Base-by-base conservation (phyloP, 805 yeast genomes). In the Saturnispora silvae region DNA sequence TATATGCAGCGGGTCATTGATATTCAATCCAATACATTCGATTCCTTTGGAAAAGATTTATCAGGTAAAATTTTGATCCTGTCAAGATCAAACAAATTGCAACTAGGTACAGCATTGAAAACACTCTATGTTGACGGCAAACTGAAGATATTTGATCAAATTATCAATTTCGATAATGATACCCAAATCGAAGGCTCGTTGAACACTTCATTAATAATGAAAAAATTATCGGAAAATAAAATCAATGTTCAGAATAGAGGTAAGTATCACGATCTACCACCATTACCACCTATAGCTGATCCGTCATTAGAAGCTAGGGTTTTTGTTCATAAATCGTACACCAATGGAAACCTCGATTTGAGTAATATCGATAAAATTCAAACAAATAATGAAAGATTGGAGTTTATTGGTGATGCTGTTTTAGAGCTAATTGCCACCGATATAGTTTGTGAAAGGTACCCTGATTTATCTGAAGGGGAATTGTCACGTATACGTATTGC, bases 351-450 rank as follows among this genome's bases (percentile, higher is more conserved):
- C 43, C 54, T 71, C 4, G 73, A 72, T 45, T 55, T 78, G 33
- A 61, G 72, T n/a, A 72, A 68, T 34, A 56, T 60, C 4, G 89
- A 80, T 45, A 62, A 70, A 37, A 61, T 80, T 19, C 61, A 67
- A 35, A 62, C 77, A 2, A 87, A 84, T 48, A 83, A 89, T 54
- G 96, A 87, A 63, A 67, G 96, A 34, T 63, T 86, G 17, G 97
- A 89, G 60, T 89, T 85, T 52, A 61, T 84, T 31, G 97, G 97
- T 13, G 97, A 89, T 60, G 77, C 96, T 1, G 71, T 85, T 16
- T 61, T 89, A 41, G 81, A 83, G 51, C 70, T 70, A 37, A 63
- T 78, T n/a, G 75, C 81, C 37, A 79, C 96, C 0, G 61, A 70
- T 40, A 66, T 87, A 29, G 64, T 84, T 14, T 85, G 68, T 49